Evolutionary conservation across 2,329 filamentous ascomycete species (phyloP), one percentile per base, ranked within the genome.

Genomic region (Samsoniella hepiali): DNA sequence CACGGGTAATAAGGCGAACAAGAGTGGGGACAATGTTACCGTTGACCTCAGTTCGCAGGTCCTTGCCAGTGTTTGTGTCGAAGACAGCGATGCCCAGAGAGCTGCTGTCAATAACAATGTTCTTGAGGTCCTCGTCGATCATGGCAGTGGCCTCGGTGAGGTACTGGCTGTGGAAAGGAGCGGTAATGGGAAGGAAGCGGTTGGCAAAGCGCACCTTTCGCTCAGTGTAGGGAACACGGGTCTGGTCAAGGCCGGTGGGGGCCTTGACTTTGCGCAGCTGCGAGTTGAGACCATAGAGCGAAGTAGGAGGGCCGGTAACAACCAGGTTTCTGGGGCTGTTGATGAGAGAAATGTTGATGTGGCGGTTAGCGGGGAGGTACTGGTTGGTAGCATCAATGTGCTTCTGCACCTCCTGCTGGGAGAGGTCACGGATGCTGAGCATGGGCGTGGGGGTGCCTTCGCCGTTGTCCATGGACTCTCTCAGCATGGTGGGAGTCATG

Each of bases 261-360:
- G 95, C 94, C 82, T 97, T 99, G 75, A 97, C 91, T 79, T 98
- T 99, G 71, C 96, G 90, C 62, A 99, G 82, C 74, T 96, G 93
- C 55, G 96, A 82, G 76, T 99, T 99, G 47, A 99, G 84, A 84
- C 95, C 96, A 73, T 97, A 97, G 11, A 99, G 83, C 1, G 96
- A 98, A 68, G 96, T 93, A 2, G 96, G 95, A 62, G 95, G 95
- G 60, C 95, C 95, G 49, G 95, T 97, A 15, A 99, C 93, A 56
- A 99, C 96, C 73, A 98, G 89, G 77, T 98, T 99, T 64, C 95
- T 89, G 15, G 94, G 93, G 78, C 94, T 98, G 82, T 99, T 99
- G 75, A 97, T 87, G 63, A 99, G 85, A 1, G 96, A 98, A 70
- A 99, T 94, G 73, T 88, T 89, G 73, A 99, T 97, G 74, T 98